These are phyloP conservation scores for Hanseniaspora lindneri DNA, from an alignment of 805 yeast species.

Conservation along the genomic window DNA sequence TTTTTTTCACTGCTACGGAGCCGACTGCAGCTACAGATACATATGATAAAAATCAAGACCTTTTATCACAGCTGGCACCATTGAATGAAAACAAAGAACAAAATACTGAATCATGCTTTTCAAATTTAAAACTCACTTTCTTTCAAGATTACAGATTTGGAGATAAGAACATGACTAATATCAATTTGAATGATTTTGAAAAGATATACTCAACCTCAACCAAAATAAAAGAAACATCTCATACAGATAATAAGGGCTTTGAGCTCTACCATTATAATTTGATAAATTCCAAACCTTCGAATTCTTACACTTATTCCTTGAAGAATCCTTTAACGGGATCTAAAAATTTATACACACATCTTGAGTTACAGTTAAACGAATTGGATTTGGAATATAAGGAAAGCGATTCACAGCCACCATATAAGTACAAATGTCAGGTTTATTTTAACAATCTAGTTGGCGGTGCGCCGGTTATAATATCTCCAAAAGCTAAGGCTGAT, in stretches of 20 bases:
- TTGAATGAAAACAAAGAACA: background rate
- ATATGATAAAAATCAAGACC: slow-evolving; percentile 4
- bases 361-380: slow-evolving; percentile 1
- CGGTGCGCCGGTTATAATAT: slow-evolving; percentile 3
- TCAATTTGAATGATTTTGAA: background rate
- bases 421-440: slow-evolving; percentile 10
- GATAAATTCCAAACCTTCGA: background rate
- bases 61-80: background rate
- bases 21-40: no score
- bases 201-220: background rate
- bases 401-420: background rate
- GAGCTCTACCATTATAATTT: slow-evolving; percentile 2
- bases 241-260: background rate
- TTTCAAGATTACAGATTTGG: slow-evolving; percentile 10
- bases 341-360: slow-evolving; percentile 6
- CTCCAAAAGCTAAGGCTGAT: background rate
- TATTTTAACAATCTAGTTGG: slow-evolving; percentile 5
- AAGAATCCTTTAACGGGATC: slow-evolving; percentile 10
- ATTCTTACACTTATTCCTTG: slow-evolving; percentile 5
- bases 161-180: slow-evolving; percentile 11
- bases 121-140: slow-evolving; percentile 4
- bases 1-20: no score
- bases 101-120: background rate
- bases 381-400: background rate
- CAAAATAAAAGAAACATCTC: background rate